Conservation (phyloP, 257 asterid species). For the Solanum pimpinellifolium region DNA sequence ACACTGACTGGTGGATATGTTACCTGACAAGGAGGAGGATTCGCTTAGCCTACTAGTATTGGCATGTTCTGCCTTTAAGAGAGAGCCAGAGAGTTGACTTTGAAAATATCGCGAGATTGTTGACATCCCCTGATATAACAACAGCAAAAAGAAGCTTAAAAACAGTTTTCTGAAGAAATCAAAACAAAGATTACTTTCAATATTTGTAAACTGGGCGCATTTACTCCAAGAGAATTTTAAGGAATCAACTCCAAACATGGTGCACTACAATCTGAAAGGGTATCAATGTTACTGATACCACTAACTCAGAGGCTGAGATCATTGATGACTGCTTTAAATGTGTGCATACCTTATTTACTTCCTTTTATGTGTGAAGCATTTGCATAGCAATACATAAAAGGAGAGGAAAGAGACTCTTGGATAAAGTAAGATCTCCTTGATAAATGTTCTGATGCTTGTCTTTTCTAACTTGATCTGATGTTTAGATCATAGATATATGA, state of each 20-base stretch:
- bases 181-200: neutral
- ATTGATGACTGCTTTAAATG: neutral
- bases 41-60: constrained; percentile 22
- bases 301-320: neutral
- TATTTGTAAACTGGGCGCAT: neutral
- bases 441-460: neutral
- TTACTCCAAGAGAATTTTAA: neutral
- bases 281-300: neutral
- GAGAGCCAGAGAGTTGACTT: constrained; percentile 23
- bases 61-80: constrained; percentile 17
- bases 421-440: neutral
- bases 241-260: neutral
- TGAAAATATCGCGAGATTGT: constrained; percentile 59
- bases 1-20: neutral
- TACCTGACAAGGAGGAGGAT: constrained; percentile 51
- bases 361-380: neutral
- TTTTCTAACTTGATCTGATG: neutral
- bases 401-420: neutral
- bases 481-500: neutral
- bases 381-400: neutral
- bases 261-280: neutral
- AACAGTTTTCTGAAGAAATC: neutral
- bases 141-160: neutral
- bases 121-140: constrained; percentile 46
- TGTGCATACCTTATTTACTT: neutral